A percentile compares a stretch with the other conserved stretches of the same genome.
Evolutionary conservation across 768 basidiomycete genomes (phyloP).

Genomic region (Mycena chlorophos): DNA sequence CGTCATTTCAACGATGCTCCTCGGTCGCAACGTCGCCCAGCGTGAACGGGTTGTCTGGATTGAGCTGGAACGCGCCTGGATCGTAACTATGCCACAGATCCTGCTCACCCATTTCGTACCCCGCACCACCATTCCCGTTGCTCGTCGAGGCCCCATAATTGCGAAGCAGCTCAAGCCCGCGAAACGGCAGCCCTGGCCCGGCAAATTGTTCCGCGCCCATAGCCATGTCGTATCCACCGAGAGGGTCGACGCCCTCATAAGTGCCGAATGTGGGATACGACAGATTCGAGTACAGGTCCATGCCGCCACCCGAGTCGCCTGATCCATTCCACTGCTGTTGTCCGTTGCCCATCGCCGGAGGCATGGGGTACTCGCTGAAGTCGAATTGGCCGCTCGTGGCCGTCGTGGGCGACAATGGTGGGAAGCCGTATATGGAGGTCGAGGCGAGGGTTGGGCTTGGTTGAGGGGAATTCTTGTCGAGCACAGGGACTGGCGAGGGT

Average conservation of each 20-base stretch:
- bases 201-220: constrained; percentile 54
- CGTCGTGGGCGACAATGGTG: constrained; percentile 43
- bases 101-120: constrained; percentile 48
- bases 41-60: constrained; percentile 77
- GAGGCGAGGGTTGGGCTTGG: constrained; percentile 55
- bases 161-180: constrained; percentile 80
- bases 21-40: constrained; percentile 45
- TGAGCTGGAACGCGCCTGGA: constrained; percentile 68
- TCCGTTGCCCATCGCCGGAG: constrained; percentile 40
- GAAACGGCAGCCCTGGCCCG: constrained; percentile 77
- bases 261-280: constrained; percentile 46
- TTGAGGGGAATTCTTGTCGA: constrained; percentile 50
- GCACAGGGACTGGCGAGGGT: constrained; percentile 64
- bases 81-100: constrained; percentile 70
- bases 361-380: constrained; percentile 52
- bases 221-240: constrained; percentile 34
- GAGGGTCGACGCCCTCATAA: constrained; percentile 24
- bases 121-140: constrained; percentile 53
- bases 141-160: constrained; percentile 49
- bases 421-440: constrained; percentile 45
- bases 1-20: constrained; percentile 30
- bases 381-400: constrained; percentile 55
- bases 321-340: constrained; percentile 48
- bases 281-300: constrained; percentile 45
- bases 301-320: constrained; percentile 36